Base-by-base conservation (phyloP, 345 rosid species). In the Melaleuca alternifolia region DNA sequence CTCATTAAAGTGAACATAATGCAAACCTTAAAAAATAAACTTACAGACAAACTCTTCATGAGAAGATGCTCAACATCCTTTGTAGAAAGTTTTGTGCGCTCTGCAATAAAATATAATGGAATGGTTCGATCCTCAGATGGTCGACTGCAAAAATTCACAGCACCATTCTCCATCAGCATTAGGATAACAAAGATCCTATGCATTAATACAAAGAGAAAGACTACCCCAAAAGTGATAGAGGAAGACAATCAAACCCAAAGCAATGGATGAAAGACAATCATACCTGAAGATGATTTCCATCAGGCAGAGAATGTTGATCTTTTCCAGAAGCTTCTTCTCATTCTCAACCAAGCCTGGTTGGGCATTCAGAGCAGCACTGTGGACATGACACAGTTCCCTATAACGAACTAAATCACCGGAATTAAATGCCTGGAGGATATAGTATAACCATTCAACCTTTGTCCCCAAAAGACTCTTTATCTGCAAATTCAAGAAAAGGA, bases 251-350 rank as follows among this genome's bases (percentile, higher is more conserved):
- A 54, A 28, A 75, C 59, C 33, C 46, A 54, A 53, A 65, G 44
- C 51, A 48, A 56, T 28, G 50, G 23, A 62, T 46, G 37, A 56
- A 24, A 23, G 18, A 56, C 5, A 11, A 79, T 51, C 51, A n/a
- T 85, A 97, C 99, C 99, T 98, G 91, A 98, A 98, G 89, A 98
- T 98, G 87, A 98, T 98, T 91, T 98, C 99, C 92, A 96, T 98
- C 82, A 98, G 93, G 91, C 99, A 95, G 75, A 98, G 99, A 87
- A 98, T 98, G 91, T 98, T 96, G 84, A 98, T 95, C 91, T 98
- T 98, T 88, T 98, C 99, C 93, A 96, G 88, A 15, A 98, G 92
- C 90, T 96, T 95, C 89, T 93, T 92, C 93, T 95, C 95, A 84
- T 98, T 96, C 90, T 95, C 98, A 89, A 98, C 98, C 51, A 98